Percentiles rank a stretch among this genome's conserved stretches.
These are phyloP conservation scores for Glycine latifolia DNA, from an alignment of 306 rosid species.

Conservation along the genomic window DNA sequence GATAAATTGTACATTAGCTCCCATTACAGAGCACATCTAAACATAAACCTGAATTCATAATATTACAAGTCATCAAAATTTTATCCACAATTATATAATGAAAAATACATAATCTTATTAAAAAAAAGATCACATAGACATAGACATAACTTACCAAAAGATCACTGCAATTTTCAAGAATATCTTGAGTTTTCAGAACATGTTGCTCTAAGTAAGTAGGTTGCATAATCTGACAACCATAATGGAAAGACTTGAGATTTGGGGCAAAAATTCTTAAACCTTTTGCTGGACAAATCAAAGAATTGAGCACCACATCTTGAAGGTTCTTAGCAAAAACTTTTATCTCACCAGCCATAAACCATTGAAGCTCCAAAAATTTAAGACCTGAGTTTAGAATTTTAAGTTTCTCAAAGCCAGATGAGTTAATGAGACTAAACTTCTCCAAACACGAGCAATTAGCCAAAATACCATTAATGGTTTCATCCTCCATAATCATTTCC, in stretches of 20 bases:
- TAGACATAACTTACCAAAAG: conserved; percentile 29
- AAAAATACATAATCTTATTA: too few species aligned
- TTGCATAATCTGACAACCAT: background rate
- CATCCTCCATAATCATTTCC: background rate
- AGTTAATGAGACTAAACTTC: conserved; percentile 14
- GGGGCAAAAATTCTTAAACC: background rate
- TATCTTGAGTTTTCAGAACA: background rate
- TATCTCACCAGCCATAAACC: background rate
- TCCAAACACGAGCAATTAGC: conserved; percentile 10
- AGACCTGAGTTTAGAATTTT: background rate
- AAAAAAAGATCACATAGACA: background rate
- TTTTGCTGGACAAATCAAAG: conserved; percentile 14
- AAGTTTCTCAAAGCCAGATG: conserved; percentile 1
- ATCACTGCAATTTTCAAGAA: background rate
- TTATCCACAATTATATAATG: too few species aligned
- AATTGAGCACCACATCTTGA: background rate
- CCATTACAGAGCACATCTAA: background rate
- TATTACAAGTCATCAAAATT: background rate
- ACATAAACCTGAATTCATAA: background rate
- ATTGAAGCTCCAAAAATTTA: conserved; percentile 21
- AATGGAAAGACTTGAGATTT: background rate
- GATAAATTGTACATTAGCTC: background rate
- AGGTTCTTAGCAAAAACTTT: conserved; percentile 29
- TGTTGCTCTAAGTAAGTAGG: rapidly evolving
- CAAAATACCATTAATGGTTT: background rate